Base-by-base conservation (phyloP, 2,329 filamentous ascomycete species). In the Hymenoscyphus repandus region DNA sequence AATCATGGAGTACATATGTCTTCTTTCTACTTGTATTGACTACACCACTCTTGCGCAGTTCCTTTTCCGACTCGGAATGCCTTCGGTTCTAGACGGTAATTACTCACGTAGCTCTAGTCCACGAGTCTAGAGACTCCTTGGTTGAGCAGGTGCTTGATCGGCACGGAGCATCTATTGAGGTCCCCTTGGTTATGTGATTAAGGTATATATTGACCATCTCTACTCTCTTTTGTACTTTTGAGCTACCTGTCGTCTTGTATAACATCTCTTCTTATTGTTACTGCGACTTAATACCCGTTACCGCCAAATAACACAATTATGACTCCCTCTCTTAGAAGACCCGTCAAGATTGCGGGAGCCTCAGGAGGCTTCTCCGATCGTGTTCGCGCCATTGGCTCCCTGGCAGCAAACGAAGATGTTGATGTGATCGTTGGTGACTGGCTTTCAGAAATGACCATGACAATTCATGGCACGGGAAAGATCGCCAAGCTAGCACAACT, bases 381-480 rank as follows among this genome's bases (percentile, higher is more conserved):
- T 30, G 43, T 45, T 18, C 43, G 43, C 7, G 43, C 43, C 3
- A 45, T 45, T 5, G 33, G 30, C 13, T 34, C 30, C 15, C 27
- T 45, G 9, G 43, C 43, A 2, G 43, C 43, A 5, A 40, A 68
- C 18, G 74, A 76, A 27, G 69, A 57, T 46, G 66, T 77, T 6
- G 73, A 76, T 51, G 71, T 75, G 13, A 73, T 77, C 37, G 74
- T 71, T 1, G 73, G 74, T 9, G 74, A 77, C 51, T 76, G 73
- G 57, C 69, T 75, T 37, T 69, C 71, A 1, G 70, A 69, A 64
- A 57, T 50, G 56, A 55, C 36, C 11, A 54, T 58, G 64, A 62
- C 40, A 62, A 65, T 51, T 64, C 67, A 63, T 60, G 57, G 43
- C 59, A 56, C 54, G 32, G 43, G 54, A 3, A 58, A 55, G 41